Percentiles rank a stretch among this genome's conserved stretches.
Evolutionary conservation across 495 filamentous ascomycete species (phyloP).

Genomic region (Hypomontagnella submonticulosa): DNA sequence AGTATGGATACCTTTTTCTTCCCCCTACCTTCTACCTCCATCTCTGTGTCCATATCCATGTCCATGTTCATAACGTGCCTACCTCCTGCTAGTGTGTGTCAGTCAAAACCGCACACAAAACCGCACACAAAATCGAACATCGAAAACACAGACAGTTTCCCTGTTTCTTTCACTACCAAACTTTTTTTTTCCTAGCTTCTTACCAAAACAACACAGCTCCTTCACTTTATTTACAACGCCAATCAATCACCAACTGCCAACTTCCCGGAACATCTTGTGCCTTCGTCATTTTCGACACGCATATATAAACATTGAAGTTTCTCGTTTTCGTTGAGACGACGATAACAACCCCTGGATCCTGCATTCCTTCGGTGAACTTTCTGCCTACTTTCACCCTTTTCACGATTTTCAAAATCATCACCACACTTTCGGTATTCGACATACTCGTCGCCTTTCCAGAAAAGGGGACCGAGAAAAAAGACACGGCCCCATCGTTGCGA

Average conservation of each 20-base stretch:
- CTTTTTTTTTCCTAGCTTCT: conserved; percentile 1
- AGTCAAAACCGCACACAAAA: no score
- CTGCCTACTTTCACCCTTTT: not conserved
- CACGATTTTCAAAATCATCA: not conserved
- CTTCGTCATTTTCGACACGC: not conserved
- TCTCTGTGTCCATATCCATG: not conserved
- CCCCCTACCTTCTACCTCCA: not conserved
- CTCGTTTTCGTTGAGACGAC: not conserved
- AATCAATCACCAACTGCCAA: conserved; percentile 16
- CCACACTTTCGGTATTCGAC: not conserved
- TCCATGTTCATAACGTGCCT: not conserved
- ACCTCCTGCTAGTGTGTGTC: no score
- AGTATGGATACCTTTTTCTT: not conserved
- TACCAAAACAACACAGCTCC: conserved; percentile 20
- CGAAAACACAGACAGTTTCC: not conserved
- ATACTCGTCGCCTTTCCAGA: no score
- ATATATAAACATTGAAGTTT: no score
- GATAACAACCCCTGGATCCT: conserved; percentile 1
- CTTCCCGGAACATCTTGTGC: conserved; percentile 2
- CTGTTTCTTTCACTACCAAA: conserved; percentile 18
- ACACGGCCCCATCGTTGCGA: no score
- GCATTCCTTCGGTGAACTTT: conserved; percentile 6
- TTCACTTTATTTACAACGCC: conserved; percentile 21
- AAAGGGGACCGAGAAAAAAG: no score
- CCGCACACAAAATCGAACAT: conserved; percentile 5